Base-by-base conservation (phyloP, 352 stramenopile genomes). In the Globisporangium emineosum region DNA sequence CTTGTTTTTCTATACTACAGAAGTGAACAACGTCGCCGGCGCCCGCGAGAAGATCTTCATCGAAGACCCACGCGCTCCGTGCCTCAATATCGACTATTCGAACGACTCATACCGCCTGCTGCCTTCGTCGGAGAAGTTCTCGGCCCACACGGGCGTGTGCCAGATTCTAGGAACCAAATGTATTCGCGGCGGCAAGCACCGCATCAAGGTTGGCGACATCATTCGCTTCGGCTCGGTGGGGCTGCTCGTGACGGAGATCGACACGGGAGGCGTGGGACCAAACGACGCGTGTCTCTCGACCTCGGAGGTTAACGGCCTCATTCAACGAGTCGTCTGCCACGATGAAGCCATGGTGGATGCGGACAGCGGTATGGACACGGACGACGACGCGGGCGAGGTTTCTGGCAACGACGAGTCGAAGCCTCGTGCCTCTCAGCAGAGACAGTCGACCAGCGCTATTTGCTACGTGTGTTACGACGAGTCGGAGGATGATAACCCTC, bases 391-490 rank as follows among this genome's bases (percentile, higher is more conserved):
- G 29, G 86, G 83, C n/a, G 86, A 95, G 53, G 83, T 76, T 2
- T 93, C 84, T 0, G 84, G 86, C n/a, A 93, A 91, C 42, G 86
- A 95, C 49, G 86, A 93, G 60, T 87, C 79, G 21, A 93, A 93
- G 63, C 79, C 83, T 2, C 83, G 84, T 29, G 75, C 78, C 29
- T 93, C 84, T 12, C 71, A 79, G 25, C 81, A 90, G 56, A 73
- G 86, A 29, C 81, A 93, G 65, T 93, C 84, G 32, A 90, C 84
- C 0, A 90, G 80, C 55, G 84, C 84, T 29, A 88, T 95, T 59
- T 95, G 86, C 70, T 95, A 95, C 66, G 84, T 95, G 32, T 95
- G 86, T 65, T 95, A 95, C 57, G 86, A 95, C 68, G 86, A 95
- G 60, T 79, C 81, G 10, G 84, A 93, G 64, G 84, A 95, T 19